phyloP scores from a whole-genome alignment of 1,139 yeast species.

The Scheffersomyces parashehatae region DNA sequence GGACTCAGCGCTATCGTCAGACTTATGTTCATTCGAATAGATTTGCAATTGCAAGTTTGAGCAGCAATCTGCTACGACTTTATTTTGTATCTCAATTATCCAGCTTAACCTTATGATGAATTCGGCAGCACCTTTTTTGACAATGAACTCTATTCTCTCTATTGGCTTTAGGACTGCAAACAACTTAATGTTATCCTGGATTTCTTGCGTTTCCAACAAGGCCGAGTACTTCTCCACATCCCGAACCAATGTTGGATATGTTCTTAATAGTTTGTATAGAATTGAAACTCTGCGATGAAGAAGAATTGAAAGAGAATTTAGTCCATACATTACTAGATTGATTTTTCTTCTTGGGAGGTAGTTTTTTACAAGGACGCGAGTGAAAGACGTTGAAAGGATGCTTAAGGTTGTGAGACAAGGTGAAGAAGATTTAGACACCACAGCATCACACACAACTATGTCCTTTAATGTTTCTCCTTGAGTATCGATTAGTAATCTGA shows the following conservation, averaged over 20 bases:
- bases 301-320: slow-evolving; percentile 31
- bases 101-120: slow-evolving; percentile 20
- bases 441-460: slow-evolving; percentile 7
- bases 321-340: slow-evolving; percentile 30
- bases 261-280: slow-evolving; percentile 20
- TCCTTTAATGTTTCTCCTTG: slow-evolving; percentile 17
- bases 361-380: slow-evolving; percentile 17
- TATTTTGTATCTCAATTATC: slow-evolving; percentile 27
- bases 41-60: slow-evolving; percentile 16
- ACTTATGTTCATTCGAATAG: slow-evolving; percentile 6
- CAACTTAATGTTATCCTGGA: slow-evolving; percentile 16
- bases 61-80: slow-evolving; percentile 28
- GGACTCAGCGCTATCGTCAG: slow-evolving; percentile 5
- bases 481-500: slow-evolving; percentile 19
- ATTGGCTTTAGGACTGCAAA: slow-evolving; percentile 22
- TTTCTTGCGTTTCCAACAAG: slow-evolving; percentile 10
- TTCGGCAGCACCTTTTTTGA: neutral
- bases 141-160: slow-evolving; percentile 18
- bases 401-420: slow-evolving; percentile 9
- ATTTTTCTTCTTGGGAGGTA: slow-evolving; percentile 30
- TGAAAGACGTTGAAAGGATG: slow-evolving; percentile 25
- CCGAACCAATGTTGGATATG: slow-evolving; percentile 12
- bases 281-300: slow-evolving; percentile 22
- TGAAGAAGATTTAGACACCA: neutral
- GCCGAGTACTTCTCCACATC: slow-evolving; percentile 5